Evolutionary conservation across 2,329 filamentous ascomycete species (phyloP).

Genomic region (Boeremia exigua): DNA sequence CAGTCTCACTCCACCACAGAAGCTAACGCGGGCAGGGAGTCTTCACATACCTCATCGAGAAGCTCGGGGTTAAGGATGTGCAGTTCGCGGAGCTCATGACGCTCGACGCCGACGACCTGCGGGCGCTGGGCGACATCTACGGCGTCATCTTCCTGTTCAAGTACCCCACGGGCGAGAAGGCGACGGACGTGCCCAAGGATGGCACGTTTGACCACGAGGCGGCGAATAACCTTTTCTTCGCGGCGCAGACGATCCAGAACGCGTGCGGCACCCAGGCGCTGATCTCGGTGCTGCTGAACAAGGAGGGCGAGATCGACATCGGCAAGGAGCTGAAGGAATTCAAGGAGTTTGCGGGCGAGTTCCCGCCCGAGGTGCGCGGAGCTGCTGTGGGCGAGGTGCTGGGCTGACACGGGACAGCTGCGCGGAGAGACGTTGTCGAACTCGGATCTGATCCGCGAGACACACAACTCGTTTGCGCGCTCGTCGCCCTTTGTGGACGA

Average conservation of each 20-base stretch:
- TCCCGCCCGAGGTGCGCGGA: slow-evolving; percentile 65
- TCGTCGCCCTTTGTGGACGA: slow-evolving; percentile 93
- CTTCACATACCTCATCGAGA: slow-evolving; percentile 94
- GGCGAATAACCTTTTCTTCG: slow-evolving; percentile 85
- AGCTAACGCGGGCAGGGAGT: slow-evolving; percentile 69
- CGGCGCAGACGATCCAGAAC: slow-evolving; percentile 96
- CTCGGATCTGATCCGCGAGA: slow-evolving; percentile 63
- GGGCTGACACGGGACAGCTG: slow-evolving; percentile 54
- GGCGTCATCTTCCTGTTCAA: slow-evolving; percentile 99
- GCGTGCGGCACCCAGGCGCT: slow-evolving; percentile 97
- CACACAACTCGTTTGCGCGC: slow-evolving; percentile 89
- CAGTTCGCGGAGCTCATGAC: slow-evolving; percentile 97
- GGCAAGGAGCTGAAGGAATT: slow-evolving; percentile 76
- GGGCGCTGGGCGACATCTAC: slow-evolving; percentile 70
- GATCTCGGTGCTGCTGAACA: slow-evolving; percentile 89
- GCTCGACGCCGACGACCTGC: slow-evolving; percentile 77
- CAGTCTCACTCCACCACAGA: too few species aligned
- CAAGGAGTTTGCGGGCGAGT: slow-evolving; percentile 84
- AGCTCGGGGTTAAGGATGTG: slow-evolving; percentile 87
- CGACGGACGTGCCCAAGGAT: slow-evolving; percentile 73
- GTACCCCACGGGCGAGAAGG: slow-evolving; percentile 76
- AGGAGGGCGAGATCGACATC: slow-evolving; percentile 72
- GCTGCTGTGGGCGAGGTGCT: background rate
- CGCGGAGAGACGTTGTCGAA: slow-evolving; percentile 75
- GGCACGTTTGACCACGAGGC: slow-evolving; percentile 80